Conservation (phyloP, 2,329 filamentous ascomycete species). For the Sporothrix pallida region DNA sequence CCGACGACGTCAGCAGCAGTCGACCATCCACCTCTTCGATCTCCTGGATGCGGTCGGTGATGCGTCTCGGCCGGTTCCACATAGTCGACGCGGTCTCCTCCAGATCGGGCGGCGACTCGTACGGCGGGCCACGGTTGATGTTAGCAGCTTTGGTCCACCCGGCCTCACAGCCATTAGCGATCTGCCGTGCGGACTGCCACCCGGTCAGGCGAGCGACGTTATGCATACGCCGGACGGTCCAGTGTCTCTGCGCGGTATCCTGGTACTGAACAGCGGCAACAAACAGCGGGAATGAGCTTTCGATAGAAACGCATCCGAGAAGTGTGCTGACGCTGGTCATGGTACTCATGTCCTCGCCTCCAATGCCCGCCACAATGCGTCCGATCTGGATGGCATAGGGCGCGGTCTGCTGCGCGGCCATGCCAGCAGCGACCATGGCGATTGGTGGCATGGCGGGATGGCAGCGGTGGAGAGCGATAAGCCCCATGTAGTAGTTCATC, state of each 20-base stretch:
- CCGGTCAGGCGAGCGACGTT: slow-evolving; percentile 82
- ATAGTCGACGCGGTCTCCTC: slow-evolving; percentile 49
- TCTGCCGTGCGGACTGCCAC: slow-evolving; percentile 82
- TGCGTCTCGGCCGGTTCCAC: slow-evolving; percentile 57
- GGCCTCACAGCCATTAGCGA: slow-evolving; percentile 83
- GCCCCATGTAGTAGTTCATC: slow-evolving; percentile 83
- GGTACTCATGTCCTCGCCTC: slow-evolving; percentile 59
- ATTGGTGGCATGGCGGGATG: slow-evolving; percentile 92
- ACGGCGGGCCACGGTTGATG: slow-evolving; percentile 77
- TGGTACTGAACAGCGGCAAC: slow-evolving; percentile 84
- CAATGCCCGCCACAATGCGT: slow-evolving; percentile 76
- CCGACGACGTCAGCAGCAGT: slow-evolving; percentile 65
- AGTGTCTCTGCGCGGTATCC: slow-evolving; percentile 73
- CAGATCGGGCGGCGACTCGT: slow-evolving; percentile 57
- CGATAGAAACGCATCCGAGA: slow-evolving; percentile 80
- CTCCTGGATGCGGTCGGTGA: slow-evolving; percentile 59
- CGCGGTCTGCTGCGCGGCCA: slow-evolving; percentile 75
- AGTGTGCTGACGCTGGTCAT: slow-evolving; percentile 71
- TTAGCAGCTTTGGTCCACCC: slow-evolving; percentile 79
- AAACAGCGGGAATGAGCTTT: slow-evolving; percentile 82
- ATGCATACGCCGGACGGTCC: slow-evolving; percentile 75
- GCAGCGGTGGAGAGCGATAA: slow-evolving; percentile 79
- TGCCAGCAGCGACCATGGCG: slow-evolving; percentile 82
- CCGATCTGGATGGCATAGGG: slow-evolving; percentile 76
- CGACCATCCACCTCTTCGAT: slow-evolving; percentile 50